Conservation (phyloP, 2,329 filamentous ascomycete genomes). For the Xenoacremonium recifei region DNA sequence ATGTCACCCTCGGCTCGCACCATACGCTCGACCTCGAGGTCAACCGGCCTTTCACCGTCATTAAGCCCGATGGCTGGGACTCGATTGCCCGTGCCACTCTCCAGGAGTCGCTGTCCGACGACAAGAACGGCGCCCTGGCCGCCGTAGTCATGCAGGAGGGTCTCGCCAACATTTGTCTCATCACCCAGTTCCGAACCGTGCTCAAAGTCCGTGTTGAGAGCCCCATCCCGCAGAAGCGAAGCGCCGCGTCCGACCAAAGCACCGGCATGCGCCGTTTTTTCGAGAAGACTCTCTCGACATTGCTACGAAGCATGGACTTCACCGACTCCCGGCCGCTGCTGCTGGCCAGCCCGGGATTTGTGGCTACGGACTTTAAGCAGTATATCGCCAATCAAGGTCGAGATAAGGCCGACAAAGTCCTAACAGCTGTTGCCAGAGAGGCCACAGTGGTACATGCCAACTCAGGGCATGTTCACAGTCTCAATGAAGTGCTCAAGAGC, state of each 20-base stretch:
- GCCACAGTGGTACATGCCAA: conserved; percentile 78
- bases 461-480: conserved; percentile 80
- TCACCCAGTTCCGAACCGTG: conserved; percentile 77
- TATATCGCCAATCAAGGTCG: conserved; percentile 64
- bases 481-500: conserved; percentile 84
- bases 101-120: conserved; percentile 73
- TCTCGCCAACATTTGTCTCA: conserved; percentile 76
- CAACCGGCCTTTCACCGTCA: conserved; percentile 81
- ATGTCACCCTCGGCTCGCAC: conserved; percentile 53
- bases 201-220: conserved; percentile 63
- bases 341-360: conserved; percentile 86
- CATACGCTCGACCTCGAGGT: conserved; percentile 78
- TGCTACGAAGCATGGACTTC: conserved; percentile 78
- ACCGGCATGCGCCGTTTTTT: conserved; percentile 75
- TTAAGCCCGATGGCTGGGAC: conserved; percentile 86
- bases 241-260: conserved; percentile 62
- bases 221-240: conserved; percentile 65
- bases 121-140: conserved; percentile 77
- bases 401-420: conserved; percentile 63
- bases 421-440: conserved; percentile 61
- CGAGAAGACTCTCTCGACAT: conserved; percentile 70
- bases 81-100: conserved; percentile 79
- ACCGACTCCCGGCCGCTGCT: conserved; percentile 68
- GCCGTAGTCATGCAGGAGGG: conserved; percentile 95
- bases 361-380: conserved; percentile 75